These are phyloP conservation scores for Lagenaria siceraria DNA, from an alignment of 306 rosid genomes.

Conservation along the genomic window DNA sequence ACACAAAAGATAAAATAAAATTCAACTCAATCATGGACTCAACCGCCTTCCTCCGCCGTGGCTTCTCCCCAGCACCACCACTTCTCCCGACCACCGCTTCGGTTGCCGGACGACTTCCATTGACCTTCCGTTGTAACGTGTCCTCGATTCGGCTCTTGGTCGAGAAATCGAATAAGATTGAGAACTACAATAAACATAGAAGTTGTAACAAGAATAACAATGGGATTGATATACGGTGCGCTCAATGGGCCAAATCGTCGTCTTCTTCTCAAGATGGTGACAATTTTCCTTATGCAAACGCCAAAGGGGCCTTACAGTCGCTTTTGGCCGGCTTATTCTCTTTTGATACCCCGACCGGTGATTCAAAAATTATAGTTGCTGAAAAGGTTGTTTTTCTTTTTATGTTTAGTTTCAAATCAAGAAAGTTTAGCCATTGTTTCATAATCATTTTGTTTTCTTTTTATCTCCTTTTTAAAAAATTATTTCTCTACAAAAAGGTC, in stretches of 20 bases:
- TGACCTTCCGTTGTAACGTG: neutral
- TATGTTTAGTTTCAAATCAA: no score
- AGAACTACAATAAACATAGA: neutral
- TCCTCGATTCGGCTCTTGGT: neutral
- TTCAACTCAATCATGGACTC: neutral
- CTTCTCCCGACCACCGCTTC: neutral
- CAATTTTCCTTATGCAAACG: neutral
- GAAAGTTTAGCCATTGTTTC: no score
- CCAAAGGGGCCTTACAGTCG: neutral
- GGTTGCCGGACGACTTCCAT: neutral
- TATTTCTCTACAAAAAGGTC: no score
- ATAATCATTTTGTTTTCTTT: no score
- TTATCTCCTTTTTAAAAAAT: no score
- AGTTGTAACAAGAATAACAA: no score
- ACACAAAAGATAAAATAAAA: no score
- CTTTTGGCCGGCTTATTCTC: neutral
- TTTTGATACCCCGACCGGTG: no score
- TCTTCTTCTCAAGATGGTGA: neutral
- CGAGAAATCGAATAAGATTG: neutral
- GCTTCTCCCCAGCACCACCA: neutral
- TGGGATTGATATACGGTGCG: neutral
- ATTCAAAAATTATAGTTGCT: fast-evolving
- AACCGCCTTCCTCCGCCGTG: neutral
- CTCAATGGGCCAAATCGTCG: fast-evolving
- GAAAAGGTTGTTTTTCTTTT: neutral